Evolutionary conservation across 768 basidiomycete species (phyloP), one percentile per base, ranked within the genome.

Genomic region (Tylopilus sp.): DNA sequence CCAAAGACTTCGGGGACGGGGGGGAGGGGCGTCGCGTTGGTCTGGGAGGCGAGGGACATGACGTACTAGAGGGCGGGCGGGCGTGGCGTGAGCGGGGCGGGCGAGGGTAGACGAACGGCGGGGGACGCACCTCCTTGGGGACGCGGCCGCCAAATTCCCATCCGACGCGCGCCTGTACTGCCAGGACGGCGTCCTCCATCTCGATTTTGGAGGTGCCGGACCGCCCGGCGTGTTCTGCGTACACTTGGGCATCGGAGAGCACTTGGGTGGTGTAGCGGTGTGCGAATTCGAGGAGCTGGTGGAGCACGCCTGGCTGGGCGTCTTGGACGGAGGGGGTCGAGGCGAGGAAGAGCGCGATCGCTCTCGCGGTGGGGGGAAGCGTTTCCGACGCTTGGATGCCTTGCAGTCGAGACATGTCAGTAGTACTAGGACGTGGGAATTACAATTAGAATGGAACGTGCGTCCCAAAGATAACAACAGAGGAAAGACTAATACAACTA

Each of bases 81-180:
- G 30, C 16, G 42, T 7, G 43, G 37, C 4, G 14, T 7, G 46
- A 36, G 34, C 34, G 17, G 12, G 46, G 19, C n/a, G 24, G 9
- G 22, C 25, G 12, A 1, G 17, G 33, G 4, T 11, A 28, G 10
- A 21, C 19, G 30, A 7, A 31, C 19, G 22, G n/a, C n/a, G n/a
- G n/a, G n/a, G n/a, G 42, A 69, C 75, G 26, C 52, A 92, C 91
- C 82, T 93, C 91, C 72, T 92, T 92, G 4, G 91, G 91, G 26
- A 93, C 83, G 34, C 90, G 79, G 7, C 92, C 91, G 22, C 90
- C 91, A 66, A 92, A 88, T 69, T 93, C 92, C 92, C 92, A 93
- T 38, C 91, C 92, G 5, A 93, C 92, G 52, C 91, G 84, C 7
- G 90, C 89, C 68, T 93, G 91, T 6, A 92, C 85, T 3, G 90